Conservation (phyloP, 352 stramenopile species). For the Phytophthora pistaciae region DNA sequence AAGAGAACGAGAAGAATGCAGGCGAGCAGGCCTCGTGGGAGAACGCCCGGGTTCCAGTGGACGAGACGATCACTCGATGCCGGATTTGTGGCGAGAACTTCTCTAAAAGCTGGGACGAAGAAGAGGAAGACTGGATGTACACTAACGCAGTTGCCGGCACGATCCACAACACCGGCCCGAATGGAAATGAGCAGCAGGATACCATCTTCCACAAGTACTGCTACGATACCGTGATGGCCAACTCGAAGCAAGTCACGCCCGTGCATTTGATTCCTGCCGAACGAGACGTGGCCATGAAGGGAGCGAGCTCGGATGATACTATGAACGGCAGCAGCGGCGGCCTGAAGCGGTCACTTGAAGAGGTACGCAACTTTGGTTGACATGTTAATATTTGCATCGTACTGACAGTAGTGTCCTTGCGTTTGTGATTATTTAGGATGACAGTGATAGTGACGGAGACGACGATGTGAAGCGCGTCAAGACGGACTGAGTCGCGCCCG, state of each 20-base stretch:
- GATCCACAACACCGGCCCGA: constrained; percentile 61
- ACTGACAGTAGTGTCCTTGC: neutral
- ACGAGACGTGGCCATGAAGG: constrained; percentile 39
- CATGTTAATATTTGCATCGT: constrained; percentile 1
- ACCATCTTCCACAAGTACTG: constrained; percentile 93
- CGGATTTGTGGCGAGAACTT: constrained; percentile 89
- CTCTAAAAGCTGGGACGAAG: constrained; percentile 87
- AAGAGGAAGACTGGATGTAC: constrained; percentile 93
- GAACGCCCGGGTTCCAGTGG: constrained; percentile 76
- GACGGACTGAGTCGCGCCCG: constrained; percentile 48
- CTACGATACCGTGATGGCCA: constrained; percentile 85
- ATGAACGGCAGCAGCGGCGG: constrained; percentile 29
- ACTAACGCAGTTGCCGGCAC: constrained; percentile 85
- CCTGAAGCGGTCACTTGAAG: constrained; percentile 68
- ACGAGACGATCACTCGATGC: constrained; percentile 83
- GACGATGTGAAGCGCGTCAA: constrained; percentile 77
- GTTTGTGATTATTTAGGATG: constrained; percentile 42
- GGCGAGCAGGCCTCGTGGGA: constrained; percentile 67
- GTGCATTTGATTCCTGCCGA: constrained; percentile 75
- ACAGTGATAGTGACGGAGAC: constrained; percentile 74
- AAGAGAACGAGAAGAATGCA: constrained; percentile 60
- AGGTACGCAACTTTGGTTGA: constrained; percentile 34
- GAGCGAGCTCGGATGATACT: constrained; percentile 21
- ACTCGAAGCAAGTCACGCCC: constrained; percentile 81
- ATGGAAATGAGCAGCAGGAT: constrained; percentile 49